These are phyloP conservation scores for Ceratonia siliqua DNA, from an alignment of 306 rosid species.

Conservation along the genomic window DNA sequence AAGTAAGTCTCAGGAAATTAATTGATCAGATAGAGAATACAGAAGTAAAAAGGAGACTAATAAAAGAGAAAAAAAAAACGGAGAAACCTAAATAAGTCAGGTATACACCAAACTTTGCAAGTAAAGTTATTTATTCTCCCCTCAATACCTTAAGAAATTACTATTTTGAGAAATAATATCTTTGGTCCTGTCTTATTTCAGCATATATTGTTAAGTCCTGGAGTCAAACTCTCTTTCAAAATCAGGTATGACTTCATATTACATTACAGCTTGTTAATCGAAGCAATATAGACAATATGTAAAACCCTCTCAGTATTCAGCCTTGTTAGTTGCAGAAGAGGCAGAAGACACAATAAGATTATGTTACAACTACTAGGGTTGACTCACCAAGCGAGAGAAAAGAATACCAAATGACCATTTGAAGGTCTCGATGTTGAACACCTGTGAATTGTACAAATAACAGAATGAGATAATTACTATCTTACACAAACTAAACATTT, in stretches of 20 bases:
- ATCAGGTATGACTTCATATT: conserved; percentile 1
- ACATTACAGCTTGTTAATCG: background rate
- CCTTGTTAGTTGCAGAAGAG: background rate
- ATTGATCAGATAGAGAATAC: background rate
- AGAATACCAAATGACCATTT: conserved; percentile 98
- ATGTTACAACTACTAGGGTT: conserved; percentile 19
- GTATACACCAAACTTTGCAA: conserved; percentile 21
- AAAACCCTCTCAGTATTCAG: background rate
- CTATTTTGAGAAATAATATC: background rate
- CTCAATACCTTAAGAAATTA: background rate
- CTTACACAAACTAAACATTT: conserved; percentile 5
- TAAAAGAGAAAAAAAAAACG: background rate
- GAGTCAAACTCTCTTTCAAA: background rate
- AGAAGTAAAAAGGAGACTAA: background rate
- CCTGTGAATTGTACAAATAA: conserved; percentile 55
- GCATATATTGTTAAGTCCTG: conserved; percentile 9
- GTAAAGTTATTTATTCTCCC: background rate
- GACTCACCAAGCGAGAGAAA: conserved; percentile 94
- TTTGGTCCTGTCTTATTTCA: background rate
- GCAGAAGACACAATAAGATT: conserved; percentile 8
- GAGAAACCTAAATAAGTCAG: background rate
- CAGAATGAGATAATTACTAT: conserved; percentile 18
- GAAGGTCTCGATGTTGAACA: conserved; percentile 86
- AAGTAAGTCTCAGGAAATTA: conserved; percentile 16
- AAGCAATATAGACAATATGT: background rate